Base-by-base conservation (phyloP, 768 basidiomycete genomes). In the Clitopilus passeckerianus region DNA sequence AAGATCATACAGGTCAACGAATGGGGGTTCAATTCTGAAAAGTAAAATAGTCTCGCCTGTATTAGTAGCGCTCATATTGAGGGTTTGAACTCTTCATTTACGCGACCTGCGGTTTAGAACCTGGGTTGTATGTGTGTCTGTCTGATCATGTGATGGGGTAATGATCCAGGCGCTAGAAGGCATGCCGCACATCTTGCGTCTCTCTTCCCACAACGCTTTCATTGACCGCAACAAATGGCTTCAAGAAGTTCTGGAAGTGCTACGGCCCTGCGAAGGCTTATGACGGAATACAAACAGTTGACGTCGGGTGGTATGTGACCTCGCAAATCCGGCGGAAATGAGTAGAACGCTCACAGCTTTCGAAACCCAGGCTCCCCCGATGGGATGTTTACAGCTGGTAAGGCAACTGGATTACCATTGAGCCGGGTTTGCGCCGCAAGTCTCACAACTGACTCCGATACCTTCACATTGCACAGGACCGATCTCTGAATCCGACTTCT, bases 351-450 rank as follows among this genome's bases (percentile, higher is more conserved):
- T 57, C 37, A 37, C 35, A 33, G n/a, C 58, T 35, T 34, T 53
- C 65, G 22, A n/a, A 23, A 50, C 54, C 54, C 63, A 91, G 90
- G 90, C 64, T 87, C 91, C 15, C 91, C 92, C 6, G 95, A 98
- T 73, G 90, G 88, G 58, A 97, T 98, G 94, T 97, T 97, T 70
- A 96, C 95, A 54, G 95, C 95, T 61, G 93, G 89, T 83, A 63
- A 60, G 71, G 57, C 1, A 9, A 50, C 30, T 33, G 15, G n/a
- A 6, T 12, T 24, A 33, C 14, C 54, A 15, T 23, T 33, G 30
- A 33, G 30, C 9, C 16, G 10, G 3, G 46, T 41, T 41, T 15
- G 12, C 37, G 37, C 14, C 37, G 12, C 37, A 5, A 41, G 37
- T 50, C 35, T 20, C 44, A 9, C 30, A 9, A 41, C 18, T 33